A percentile compares a stretch with the other conserved stretches of the same genome.
Conservation (phyloP, 805 yeast species). For the Ogataea polymorpha region DNA sequence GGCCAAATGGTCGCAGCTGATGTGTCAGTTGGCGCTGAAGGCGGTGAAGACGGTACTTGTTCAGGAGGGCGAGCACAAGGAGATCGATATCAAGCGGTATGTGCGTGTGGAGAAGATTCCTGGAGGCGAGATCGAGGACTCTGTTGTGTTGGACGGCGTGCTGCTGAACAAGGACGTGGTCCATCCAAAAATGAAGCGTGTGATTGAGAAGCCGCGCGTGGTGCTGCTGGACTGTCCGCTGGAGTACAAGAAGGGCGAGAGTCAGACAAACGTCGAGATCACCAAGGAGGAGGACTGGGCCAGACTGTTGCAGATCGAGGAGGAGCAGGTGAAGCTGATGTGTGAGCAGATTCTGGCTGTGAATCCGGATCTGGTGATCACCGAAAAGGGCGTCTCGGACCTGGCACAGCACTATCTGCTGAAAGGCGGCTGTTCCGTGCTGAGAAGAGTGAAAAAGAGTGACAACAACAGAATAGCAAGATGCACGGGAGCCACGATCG, state of each 20-base stretch:
- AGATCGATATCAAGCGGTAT: slow-evolving; percentile 90
- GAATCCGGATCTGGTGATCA: slow-evolving; percentile 91
- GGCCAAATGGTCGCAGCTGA: slow-evolving; percentile 81
- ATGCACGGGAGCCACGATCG: slow-evolving; percentile 97
- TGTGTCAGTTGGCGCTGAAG: slow-evolving; percentile 83
- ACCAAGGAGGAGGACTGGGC: slow-evolving; percentile 96
- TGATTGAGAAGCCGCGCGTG: slow-evolving; percentile 83
- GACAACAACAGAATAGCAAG: slow-evolving; percentile 96
- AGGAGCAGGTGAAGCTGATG: slow-evolving; percentile 86
- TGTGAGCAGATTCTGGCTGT: slow-evolving; percentile 82
- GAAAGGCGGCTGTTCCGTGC: slow-evolving; percentile 88
- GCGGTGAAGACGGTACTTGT: slow-evolving; percentile 84
- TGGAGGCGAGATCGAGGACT: slow-evolving; percentile 94
- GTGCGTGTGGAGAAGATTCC: slow-evolving; percentile 94
- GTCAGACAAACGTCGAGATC: slow-evolving; percentile 96
- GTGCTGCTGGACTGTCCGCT: slow-evolving; percentile 92
- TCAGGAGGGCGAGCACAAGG: slow-evolving; percentile 61
- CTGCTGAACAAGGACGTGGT: slow-evolving; percentile 94
- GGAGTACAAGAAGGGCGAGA: slow-evolving; percentile 98
- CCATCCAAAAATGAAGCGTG: slow-evolving; percentile 97
- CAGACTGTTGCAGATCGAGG: slow-evolving; percentile 92
- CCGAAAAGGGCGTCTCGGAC: slow-evolving; percentile 98
- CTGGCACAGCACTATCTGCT: slow-evolving; percentile 94
- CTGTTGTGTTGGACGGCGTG: slow-evolving; percentile 85
- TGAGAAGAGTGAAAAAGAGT: slow-evolving; percentile 92